phyloP scores from a whole-genome alignment of 805 yeast genomes.

The Suhomyces tanzawaensis region DNA sequence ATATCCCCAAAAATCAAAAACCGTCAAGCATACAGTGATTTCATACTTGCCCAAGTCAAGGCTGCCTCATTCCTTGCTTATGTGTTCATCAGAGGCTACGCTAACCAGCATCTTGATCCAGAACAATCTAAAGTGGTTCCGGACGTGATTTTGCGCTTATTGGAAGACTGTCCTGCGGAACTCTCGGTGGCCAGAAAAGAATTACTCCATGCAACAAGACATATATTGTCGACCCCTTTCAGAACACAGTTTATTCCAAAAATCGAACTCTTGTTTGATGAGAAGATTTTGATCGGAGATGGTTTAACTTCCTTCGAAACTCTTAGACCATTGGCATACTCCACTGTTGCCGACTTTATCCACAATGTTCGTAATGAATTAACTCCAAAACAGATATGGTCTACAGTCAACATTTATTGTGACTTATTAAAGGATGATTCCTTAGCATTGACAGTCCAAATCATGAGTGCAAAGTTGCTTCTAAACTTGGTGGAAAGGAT shows the following conservation, averaged over 20 bases:
- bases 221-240: constrained; percentile 88
- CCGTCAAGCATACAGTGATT: constrained; percentile 80
- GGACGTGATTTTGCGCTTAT: constrained; percentile 74
- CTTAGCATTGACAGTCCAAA: constrained; percentile 85
- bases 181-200: constrained; percentile 89
- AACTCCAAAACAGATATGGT: constrained; percentile 79
- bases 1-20: constrained; percentile 75
- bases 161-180: constrained; percentile 96
- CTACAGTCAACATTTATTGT: constrained; percentile 81
- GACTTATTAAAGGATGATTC: constrained; percentile 75
- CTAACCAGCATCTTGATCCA: constrained; percentile 53
- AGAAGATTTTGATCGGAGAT: constrained; percentile 82
- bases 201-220: constrained; percentile 88
- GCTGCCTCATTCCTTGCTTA: constrained; percentile 95
- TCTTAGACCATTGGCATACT: constrained; percentile 87
- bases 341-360: constrained; percentile 92
- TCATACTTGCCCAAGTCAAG: constrained; percentile 89
- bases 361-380: constrained; percentile 87
- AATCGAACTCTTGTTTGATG: constrained; percentile 81
- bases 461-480: constrained; percentile 91
- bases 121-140: constrained; percentile 64
- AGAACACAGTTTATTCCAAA: constrained; percentile 80
- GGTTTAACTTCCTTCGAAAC: constrained; percentile 91
- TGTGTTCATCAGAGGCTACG: constrained; percentile 80
- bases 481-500: constrained; percentile 87